phyloP scores from a whole-genome alignment of 441 rosid genomes.

The Dalechampia spathulata region DNA sequence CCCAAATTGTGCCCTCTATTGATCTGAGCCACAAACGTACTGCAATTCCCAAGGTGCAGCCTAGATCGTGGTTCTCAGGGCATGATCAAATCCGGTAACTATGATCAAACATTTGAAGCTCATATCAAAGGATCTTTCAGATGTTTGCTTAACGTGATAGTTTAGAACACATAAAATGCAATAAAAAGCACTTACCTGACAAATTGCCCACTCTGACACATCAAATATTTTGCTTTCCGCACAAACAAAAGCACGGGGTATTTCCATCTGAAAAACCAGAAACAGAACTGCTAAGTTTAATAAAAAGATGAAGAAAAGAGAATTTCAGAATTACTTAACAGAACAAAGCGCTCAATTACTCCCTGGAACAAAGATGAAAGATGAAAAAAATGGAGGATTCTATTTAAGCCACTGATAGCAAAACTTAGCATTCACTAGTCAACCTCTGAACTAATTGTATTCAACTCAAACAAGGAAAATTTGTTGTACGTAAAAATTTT shows the following conservation, averaged over 20 bases:
- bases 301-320: neutral
- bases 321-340: neutral
- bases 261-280: slow-evolving; percentile 60
- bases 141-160: too few species aligned
- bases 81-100: too few species aligned
- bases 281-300: slow-evolving; percentile 18
- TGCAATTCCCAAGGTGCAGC: too few species aligned
- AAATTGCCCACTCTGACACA: slow-evolving; percentile 98
- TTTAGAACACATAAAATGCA: neutral
- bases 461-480: too few species aligned
- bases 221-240: slow-evolving; percentile 98
- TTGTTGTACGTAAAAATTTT: too few species aligned
- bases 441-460: neutral
- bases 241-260: slow-evolving; percentile 98
- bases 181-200: slow-evolving; percentile 54
- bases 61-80: too few species aligned
- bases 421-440: neutral
- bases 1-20: too few species aligned
- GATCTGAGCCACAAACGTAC: too few species aligned
- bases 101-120: too few species aligned
- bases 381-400: neutral
- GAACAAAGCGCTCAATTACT: neutral
- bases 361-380: neutral
- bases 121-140: too few species aligned
- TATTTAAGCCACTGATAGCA: neutral